Conservation (phyloP, 805 yeast genomes). For the Schizosaccharomyces lindneri region DNA sequence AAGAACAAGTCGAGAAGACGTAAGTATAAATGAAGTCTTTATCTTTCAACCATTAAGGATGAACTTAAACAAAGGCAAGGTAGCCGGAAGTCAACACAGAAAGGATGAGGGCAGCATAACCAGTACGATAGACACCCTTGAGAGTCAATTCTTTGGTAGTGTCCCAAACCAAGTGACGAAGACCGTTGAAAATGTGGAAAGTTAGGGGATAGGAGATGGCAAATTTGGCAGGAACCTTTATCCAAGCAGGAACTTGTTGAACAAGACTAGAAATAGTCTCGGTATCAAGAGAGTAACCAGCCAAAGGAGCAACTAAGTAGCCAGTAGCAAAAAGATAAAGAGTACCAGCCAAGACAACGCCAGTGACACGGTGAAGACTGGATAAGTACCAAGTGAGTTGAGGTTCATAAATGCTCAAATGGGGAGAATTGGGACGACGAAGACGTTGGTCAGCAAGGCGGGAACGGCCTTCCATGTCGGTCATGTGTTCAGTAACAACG, state of each 20-base stretch:
- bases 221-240: slow-evolving; percentile 42
- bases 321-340: slow-evolving; percentile 56
- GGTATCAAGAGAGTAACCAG: slow-evolving; percentile 32
- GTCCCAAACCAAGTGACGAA: slow-evolving; percentile 92
- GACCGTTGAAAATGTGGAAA: slow-evolving; percentile 64
- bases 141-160: slow-evolving; percentile 52
- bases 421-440: slow-evolving; percentile 78
- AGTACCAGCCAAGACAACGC: slow-evolving; percentile 37
- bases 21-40: not conserved
- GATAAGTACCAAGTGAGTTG: slow-evolving; percentile 72
- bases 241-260: slow-evolving; percentile 37
- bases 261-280: slow-evolving; percentile 27
- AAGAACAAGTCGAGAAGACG: too few relatives aligned
- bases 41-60: not conserved
- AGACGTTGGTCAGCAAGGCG: slow-evolving; percentile 59
- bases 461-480: slow-evolving; percentile 38
- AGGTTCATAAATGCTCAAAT: slow-evolving; percentile 69
- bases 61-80: slow-evolving; percentile 14
- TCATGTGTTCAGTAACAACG: slow-evolving; percentile 22
- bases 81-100: slow-evolving; percentile 29
- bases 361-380: slow-evolving; percentile 63
- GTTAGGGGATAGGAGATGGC: slow-evolving; percentile 59
- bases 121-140: slow-evolving; percentile 80
- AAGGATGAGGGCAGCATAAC: slow-evolving; percentile 55
- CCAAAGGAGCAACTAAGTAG: slow-evolving; percentile 42